Conservation (phyloP, 495 filamentous ascomycete genomes). For the Lasiosphaeris hirsuta region DNA sequence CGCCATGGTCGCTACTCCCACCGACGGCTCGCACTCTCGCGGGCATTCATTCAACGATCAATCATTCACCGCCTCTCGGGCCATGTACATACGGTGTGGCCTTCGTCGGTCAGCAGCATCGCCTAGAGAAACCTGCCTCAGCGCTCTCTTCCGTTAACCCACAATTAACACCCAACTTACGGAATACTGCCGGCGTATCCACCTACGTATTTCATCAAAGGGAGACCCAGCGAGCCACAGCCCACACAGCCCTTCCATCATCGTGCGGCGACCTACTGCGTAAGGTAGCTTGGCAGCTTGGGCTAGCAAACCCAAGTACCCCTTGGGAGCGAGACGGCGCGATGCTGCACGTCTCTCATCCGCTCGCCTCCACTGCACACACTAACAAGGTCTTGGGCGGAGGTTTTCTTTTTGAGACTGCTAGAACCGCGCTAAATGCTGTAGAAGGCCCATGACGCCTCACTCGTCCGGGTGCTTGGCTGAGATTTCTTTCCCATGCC, state of each 20-base stretch:
- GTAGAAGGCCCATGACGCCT: background rate
- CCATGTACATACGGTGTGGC: background rate
- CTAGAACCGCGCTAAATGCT: background rate
- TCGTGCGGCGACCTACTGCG: conserved; percentile 1
- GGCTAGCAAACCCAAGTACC: no score
- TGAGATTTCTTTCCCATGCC: background rate
- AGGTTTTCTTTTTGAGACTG: no score
- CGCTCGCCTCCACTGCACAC: no score
- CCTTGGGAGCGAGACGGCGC: no score
- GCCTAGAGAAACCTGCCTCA: conserved; percentile 2
- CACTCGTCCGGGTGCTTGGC: background rate
- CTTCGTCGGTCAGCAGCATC: conserved; percentile 12
- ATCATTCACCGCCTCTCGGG: conserved; percentile 10
- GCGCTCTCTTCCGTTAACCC: background rate
- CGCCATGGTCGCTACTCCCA: no score
- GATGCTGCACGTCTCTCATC: no score
- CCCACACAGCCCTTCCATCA: conserved; percentile 13
- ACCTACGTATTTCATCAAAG: background rate
- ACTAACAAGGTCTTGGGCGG: no score
- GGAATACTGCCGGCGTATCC: no score
- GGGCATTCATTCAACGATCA: background rate
- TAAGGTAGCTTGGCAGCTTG: no score
- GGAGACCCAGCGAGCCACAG: background rate
- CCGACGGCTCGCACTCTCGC: background rate
- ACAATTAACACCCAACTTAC: background rate